Percentiles rank a stretch among this genome's conserved stretches.
phyloP scores from a whole-genome alignment of 805 yeast species.

The Blastobotrys muscicola region DNA sequence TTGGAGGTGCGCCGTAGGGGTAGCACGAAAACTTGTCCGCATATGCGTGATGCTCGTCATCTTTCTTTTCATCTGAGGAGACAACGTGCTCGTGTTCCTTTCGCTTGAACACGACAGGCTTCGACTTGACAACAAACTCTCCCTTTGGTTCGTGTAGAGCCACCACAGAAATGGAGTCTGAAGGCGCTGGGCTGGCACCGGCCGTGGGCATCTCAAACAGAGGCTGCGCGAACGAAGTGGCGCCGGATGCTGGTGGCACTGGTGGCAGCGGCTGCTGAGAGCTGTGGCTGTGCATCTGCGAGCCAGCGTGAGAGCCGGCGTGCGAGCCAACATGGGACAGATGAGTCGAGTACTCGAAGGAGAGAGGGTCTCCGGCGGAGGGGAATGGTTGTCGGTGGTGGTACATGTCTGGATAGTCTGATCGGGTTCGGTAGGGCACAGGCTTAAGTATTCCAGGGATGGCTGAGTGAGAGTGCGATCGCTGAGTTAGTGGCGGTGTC shows the following conservation, averaged over 20 bases:
- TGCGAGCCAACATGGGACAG: background rate
- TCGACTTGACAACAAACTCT: background rate
- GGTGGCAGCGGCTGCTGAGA: background rate
- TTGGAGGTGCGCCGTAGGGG: conserved; percentile 14
- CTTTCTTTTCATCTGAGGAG: background rate
- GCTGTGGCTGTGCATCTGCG: background rate
- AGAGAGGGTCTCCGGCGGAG: background rate
- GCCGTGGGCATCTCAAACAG: background rate
- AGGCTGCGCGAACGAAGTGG: background rate
- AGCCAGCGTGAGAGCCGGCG: background rate
- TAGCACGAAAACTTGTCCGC: conserved; percentile 12
- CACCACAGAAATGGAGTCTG: background rate
- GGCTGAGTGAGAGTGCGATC: conserved; percentile 1
- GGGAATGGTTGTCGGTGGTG: background rate
- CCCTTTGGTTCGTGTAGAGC: background rate
- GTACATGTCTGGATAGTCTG: background rate
- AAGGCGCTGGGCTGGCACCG: background rate
- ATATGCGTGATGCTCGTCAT: background rate
- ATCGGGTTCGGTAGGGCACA: background rate
- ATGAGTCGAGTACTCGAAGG: background rate
- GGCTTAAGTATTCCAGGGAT: conserved; percentile 1
- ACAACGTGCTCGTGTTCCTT: background rate
- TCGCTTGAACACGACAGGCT: conserved; percentile 3
- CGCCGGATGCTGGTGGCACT: background rate
- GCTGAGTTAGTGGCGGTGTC: background rate